phyloP scores from a whole-genome alignment of 495 filamentous ascomycete genomes.

The Podospora pseudoanserina region DNA sequence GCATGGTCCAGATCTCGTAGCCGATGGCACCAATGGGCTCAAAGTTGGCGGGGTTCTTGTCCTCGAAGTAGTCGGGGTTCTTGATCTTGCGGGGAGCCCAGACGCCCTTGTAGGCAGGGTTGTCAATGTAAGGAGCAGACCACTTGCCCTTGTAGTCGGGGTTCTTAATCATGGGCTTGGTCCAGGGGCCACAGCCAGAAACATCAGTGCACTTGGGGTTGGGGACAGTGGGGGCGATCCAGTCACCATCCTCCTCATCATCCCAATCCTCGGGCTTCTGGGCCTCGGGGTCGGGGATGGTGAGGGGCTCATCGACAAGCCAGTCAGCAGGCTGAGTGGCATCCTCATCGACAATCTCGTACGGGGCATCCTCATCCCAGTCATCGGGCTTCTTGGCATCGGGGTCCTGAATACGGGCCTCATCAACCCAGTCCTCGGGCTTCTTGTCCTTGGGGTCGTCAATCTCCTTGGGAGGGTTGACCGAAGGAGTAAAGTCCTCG shows the following conservation, averaged over 20 bases:
- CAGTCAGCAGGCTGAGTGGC: slow-evolving; percentile 92
- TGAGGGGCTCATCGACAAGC: slow-evolving; percentile 86
- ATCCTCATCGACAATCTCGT: slow-evolving; percentile 89
- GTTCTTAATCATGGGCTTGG: slow-evolving; percentile 90
- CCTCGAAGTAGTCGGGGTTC: slow-evolving; percentile 97
- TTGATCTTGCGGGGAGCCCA: slow-evolving; percentile 95
- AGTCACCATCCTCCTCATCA: slow-evolving; percentile 99
- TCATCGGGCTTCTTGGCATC: slow-evolving; percentile 94
- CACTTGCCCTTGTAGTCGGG: slow-evolving; percentile 99
- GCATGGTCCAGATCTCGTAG: slow-evolving; percentile 99
- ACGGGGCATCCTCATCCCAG: slow-evolving; percentile 98
- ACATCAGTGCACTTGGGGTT: slow-evolving; percentile 95
- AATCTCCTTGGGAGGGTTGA: slow-evolving; percentile 96
- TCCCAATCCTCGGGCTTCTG: slow-evolving; percentile 99
- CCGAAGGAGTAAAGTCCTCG: slow-evolving; percentile 86
- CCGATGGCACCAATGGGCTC: slow-evolving; percentile 98
- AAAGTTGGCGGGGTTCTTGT: slow-evolving; percentile 93
- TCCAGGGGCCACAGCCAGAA: slow-evolving; percentile 94
- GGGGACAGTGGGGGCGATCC: slow-evolving; percentile 85
- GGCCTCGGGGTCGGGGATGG: slow-evolving; percentile 90
- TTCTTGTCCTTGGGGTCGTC: slow-evolving; percentile 94
- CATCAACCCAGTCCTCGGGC: slow-evolving; percentile 94
- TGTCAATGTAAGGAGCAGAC: slow-evolving; percentile 90
- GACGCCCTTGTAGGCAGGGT: slow-evolving; percentile 95
- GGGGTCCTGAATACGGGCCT: slow-evolving; percentile 83